A percentile compares a stretch with the other conserved stretches of the same genome.
Conservation (phyloP, 495 filamentous ascomycete genomes). For the Xylaria venustula region DNA sequence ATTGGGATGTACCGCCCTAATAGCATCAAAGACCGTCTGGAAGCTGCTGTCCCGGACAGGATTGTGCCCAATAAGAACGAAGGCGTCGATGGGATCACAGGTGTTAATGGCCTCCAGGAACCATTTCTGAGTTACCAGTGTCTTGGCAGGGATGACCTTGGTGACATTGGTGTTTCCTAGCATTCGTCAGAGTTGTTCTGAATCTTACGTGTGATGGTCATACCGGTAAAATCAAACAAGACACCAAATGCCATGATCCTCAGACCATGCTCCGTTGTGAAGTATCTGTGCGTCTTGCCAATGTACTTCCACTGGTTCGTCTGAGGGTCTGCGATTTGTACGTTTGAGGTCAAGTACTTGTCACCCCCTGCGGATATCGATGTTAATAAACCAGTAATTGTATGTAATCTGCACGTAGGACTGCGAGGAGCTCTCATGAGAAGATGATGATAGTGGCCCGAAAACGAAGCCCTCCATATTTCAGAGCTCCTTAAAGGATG, state of each 20-base stretch:
- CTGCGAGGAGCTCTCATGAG: too few relatives aligned
- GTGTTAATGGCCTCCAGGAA: slow-evolving; percentile 66
- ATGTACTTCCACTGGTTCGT: slow-evolving; percentile 65
- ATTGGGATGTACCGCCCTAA: slow-evolving; percentile 62
- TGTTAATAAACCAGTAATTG: slow-evolving; percentile 13
- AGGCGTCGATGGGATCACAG: slow-evolving; percentile 66
- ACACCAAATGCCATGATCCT: slow-evolving; percentile 79
- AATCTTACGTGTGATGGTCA: slow-evolving; percentile 65
- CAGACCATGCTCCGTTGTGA: slow-evolving; percentile 70
- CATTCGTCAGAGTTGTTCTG: slow-evolving; percentile 28
- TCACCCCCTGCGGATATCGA: slow-evolving; percentile 26
- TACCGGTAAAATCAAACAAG: slow-evolving; percentile 75
- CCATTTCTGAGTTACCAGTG: slow-evolving; percentile 70
- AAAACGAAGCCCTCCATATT: too few relatives aligned
- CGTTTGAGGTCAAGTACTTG: slow-evolving; percentile 74
- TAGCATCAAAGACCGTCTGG: slow-evolving; percentile 60
- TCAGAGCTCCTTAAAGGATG: too few relatives aligned
- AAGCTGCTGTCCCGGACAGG: slow-evolving; percentile 57
- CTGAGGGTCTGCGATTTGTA: slow-evolving; percentile 67
- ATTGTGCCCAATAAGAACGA: slow-evolving; percentile 71
- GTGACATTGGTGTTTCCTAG: slow-evolving; percentile 31
- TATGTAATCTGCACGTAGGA: too few relatives aligned
- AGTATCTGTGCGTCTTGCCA: slow-evolving; percentile 68
- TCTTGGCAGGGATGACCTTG: slow-evolving; percentile 47
- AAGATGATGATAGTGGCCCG: too few relatives aligned